These are phyloP conservation scores for Gossypium australe DNA, from an alignment of 345 rosid species.

Conservation along the genomic window DNA sequence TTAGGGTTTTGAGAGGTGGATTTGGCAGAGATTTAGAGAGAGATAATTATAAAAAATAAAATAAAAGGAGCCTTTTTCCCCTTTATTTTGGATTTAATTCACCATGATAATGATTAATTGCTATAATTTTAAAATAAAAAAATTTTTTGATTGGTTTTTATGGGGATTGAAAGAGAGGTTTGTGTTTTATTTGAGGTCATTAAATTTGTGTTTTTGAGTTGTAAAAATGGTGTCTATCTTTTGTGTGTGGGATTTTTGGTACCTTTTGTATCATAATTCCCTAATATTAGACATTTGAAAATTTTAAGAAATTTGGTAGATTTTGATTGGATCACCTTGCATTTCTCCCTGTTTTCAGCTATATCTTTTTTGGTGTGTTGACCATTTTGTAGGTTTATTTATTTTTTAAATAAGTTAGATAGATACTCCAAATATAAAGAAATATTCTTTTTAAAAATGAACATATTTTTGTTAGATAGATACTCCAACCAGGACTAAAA, in stretches of 20 bases:
- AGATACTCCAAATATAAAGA: not conserved
- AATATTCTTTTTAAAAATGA: not conserved
- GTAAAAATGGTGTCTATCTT: not conserved
- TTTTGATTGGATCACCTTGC: slow-evolving; percentile 10
- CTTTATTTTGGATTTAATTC: too few species aligned
- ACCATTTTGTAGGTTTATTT: not conserved
- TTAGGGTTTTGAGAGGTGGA: too few species aligned
- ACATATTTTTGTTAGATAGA: not conserved
- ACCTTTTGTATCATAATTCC: not conserved
- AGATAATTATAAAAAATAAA: not conserved
- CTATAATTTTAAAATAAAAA: too few species aligned
- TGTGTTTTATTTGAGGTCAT: not conserved
- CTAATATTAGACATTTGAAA: not conserved
- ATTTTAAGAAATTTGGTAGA: not conserved
- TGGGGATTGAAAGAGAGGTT: not conserved
- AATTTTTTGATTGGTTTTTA: not conserved
- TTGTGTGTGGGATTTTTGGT: not conserved
- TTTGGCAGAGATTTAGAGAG: slow-evolving; percentile 10
- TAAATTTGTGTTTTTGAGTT: not conserved
- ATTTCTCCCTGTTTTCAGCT: slow-evolving; percentile 8
- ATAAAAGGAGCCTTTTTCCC: too few species aligned
- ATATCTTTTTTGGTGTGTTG: too few species aligned
- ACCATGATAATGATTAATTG: not conserved
- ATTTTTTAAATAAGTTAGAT: too few species aligned
- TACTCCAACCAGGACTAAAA: not conserved